These are phyloP conservation scores for Mycena crocata DNA, from an alignment of 768 basidiomycete species.

Conservation along the genomic window DNA sequence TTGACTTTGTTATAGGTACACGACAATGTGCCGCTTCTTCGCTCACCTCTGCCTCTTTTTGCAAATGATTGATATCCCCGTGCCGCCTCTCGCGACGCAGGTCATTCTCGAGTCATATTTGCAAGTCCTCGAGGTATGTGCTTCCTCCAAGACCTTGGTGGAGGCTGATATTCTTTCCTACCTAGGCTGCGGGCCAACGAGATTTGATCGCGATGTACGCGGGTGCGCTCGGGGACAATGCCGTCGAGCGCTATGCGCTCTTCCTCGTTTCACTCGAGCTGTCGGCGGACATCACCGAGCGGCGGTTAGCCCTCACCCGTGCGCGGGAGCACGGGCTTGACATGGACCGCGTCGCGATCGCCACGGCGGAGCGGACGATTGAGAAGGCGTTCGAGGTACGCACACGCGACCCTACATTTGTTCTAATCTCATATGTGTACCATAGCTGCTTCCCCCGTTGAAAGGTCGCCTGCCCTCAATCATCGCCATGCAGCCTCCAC, in stretches of 20 bases:
- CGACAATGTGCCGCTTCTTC: constrained; percentile 87
- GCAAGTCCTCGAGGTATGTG: constrained; percentile 81
- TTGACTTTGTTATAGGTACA: constrained; percentile 60
- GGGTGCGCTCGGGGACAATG: constrained; percentile 88
- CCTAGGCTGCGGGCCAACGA: constrained; percentile 79
- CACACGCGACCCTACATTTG: too few species aligned
- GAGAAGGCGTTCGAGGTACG: constrained; percentile 75
- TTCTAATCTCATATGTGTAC: too few species aligned
- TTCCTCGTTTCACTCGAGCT: constrained; percentile 87
- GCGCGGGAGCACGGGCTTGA: constrained; percentile 90
- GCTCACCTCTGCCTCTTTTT: constrained; percentile 93
- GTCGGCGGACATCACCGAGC: constrained; percentile 69
- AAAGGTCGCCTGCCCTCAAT: constrained; percentile 72
- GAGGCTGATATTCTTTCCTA: constrained; percentile 2
- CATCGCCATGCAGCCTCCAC: constrained; percentile 65
- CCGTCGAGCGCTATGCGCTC: constrained; percentile 90
- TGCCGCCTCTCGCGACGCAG: constrained; percentile 82
- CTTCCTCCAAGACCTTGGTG: neutral
- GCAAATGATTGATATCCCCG: constrained; percentile 79
- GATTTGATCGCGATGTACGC: constrained; percentile 95
- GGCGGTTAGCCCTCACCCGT: constrained; percentile 75
- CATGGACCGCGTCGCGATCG: constrained; percentile 80
- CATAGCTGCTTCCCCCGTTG: constrained; percentile 66
- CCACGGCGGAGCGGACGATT: constrained; percentile 82
- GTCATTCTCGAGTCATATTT: constrained; percentile 90